phyloP scores from a whole-genome alignment of 495 filamentous ascomycete genomes.

The Bathelium albidoporum region DNA sequence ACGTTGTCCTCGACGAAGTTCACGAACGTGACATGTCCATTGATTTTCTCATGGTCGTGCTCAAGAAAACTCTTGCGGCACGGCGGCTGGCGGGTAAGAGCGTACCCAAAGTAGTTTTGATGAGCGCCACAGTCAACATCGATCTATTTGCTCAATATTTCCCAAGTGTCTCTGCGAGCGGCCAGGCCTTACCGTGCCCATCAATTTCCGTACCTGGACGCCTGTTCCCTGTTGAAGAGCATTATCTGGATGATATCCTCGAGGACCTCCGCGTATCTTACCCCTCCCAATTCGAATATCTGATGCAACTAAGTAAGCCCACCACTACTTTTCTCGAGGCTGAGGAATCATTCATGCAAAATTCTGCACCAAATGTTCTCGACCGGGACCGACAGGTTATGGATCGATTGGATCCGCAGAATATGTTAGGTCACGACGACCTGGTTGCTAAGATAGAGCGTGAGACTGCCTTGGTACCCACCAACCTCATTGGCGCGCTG shows the following conservation, averaged over 20 bases:
- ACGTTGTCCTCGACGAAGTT: slow-evolving; percentile 52
- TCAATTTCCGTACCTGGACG: slow-evolving; percentile 46
- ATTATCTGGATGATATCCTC: slow-evolving; percentile 43
- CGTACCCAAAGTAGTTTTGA: slow-evolving; percentile 44
- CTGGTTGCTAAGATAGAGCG: slow-evolving; percentile 23
- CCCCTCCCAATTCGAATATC: slow-evolving; percentile 9
- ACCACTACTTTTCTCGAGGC: slow-evolving; percentile 30
- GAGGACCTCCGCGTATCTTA: slow-evolving; percentile 27
- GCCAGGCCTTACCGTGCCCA: slow-evolving; percentile 32
- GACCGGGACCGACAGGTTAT: background rate
- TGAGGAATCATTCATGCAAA: slow-evolving; percentile 25
- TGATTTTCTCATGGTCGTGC: slow-evolving; percentile 45
- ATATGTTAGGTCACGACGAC: background rate
- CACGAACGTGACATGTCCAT: slow-evolving; percentile 48
- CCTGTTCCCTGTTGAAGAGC: slow-evolving; percentile 43
- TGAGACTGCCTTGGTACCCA: slow-evolving; percentile 40
- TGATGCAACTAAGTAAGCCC: slow-evolving; percentile 26
- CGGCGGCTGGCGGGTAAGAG: slow-evolving; percentile 28
- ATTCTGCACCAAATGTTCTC: background rate
- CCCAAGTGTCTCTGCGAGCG: slow-evolving; percentile 14
- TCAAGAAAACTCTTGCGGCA: slow-evolving; percentile 39
- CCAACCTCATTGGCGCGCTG: slow-evolving; percentile 37
- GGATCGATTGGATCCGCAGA: background rate
- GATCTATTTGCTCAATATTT: slow-evolving; percentile 49
- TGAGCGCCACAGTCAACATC: slow-evolving; percentile 51